Percentiles rank a stretch among this genome's conserved stretches.
Evolutionary conservation across 2,329 filamentous ascomycete species (phyloP).

Genomic region (Chrysosphaeria jannelii): DNA sequence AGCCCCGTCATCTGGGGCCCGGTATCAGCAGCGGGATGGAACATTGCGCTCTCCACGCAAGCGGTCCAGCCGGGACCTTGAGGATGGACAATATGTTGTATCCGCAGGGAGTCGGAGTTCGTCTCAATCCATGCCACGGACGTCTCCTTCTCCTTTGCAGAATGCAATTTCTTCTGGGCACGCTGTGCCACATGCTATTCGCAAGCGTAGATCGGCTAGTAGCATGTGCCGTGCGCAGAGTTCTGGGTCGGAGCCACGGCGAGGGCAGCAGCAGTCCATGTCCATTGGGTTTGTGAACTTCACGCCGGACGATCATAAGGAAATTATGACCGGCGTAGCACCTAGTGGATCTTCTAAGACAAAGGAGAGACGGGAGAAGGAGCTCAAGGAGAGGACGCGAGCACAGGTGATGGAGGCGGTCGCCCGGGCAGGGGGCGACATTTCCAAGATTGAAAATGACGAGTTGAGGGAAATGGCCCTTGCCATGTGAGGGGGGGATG

Average conservation of each 20-base stretch:
- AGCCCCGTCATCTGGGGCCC: slow-evolving; percentile 22
- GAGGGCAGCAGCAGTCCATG: slow-evolving; percentile 1
- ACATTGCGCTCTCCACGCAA: slow-evolving; percentile 13
- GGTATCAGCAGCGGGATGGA: slow-evolving; percentile 12
- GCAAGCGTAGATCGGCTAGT: slow-evolving; percentile 11
- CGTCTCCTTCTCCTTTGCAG: slow-evolving; percentile 1
- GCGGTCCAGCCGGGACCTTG: slow-evolving; percentile 5
- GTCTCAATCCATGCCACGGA: slow-evolving; percentile 6
- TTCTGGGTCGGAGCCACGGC: slow-evolving; percentile 1
- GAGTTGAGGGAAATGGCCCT: not conserved
- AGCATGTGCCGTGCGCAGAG: slow-evolving; percentile 5
- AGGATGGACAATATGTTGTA: slow-evolving; percentile 2
- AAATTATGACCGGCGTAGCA: slow-evolving; percentile 69
- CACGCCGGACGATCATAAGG: slow-evolving; percentile 46
- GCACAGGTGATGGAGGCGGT: slow-evolving; percentile 32
- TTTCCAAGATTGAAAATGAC: slow-evolving; percentile 6
- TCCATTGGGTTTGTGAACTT: slow-evolving; percentile 58
- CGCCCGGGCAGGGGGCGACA: slow-evolving; percentile 38
- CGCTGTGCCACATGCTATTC: slow-evolving; percentile 5
- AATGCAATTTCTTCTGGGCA: slow-evolving; percentile 1
- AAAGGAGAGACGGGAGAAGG: slow-evolving; percentile 71
- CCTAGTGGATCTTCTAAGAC: slow-evolving; percentile 81
- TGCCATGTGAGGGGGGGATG: not conserved
- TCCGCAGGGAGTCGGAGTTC: slow-evolving; percentile 7
- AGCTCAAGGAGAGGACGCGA: slow-evolving; percentile 48